Evolutionary conservation across 139 green algal species (phyloP).

Genomic region (Chlorella sp.): DNA sequence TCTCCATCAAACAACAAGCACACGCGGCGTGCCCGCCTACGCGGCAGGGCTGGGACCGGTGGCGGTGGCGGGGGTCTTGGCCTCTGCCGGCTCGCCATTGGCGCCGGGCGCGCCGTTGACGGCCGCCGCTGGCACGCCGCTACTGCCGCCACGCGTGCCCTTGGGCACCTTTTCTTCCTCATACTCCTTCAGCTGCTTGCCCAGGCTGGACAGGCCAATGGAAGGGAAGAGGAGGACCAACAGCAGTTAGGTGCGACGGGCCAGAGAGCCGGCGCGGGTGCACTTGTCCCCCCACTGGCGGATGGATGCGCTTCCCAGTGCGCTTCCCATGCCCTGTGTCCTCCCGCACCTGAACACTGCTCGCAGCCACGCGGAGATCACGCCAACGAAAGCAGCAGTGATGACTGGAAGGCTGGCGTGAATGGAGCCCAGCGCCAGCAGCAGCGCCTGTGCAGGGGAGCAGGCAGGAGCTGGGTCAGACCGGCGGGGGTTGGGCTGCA

Average conservation of each 20-base stretch:
- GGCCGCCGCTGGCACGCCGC: too few relatives aligned
- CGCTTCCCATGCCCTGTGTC: background rate
- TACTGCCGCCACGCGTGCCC: too few relatives aligned
- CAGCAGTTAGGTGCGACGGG: too few relatives aligned
- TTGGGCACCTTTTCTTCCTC: constrained; percentile 33
- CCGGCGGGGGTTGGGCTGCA: too few relatives aligned
- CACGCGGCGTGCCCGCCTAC: too few relatives aligned
- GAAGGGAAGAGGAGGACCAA: background rate
- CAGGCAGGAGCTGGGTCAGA: background rate
- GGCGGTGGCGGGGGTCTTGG: too few relatives aligned
- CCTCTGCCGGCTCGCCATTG: too few relatives aligned
- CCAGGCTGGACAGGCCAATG: constrained; percentile 7
- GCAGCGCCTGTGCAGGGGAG: constrained; percentile 45
- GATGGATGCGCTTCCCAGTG: background rate
- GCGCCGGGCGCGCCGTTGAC: too few relatives aligned
- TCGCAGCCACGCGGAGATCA: constrained; percentile 60
- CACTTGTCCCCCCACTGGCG: background rate
- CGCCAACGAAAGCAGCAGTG: constrained; percentile 41
- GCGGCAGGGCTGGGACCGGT: too few relatives aligned
- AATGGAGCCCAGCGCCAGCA: constrained; percentile 63
- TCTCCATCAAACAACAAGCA: too few relatives aligned
- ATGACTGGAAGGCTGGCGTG: constrained; percentile 61
- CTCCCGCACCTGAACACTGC: constrained; percentile 37
- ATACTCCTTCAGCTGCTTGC: constrained; percentile 33
- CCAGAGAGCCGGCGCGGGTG: background rate